Evolutionary conservation across 371 early-diverging fungal species (phyloP).

Genomic region (Apophysomyces elegans): DNA sequence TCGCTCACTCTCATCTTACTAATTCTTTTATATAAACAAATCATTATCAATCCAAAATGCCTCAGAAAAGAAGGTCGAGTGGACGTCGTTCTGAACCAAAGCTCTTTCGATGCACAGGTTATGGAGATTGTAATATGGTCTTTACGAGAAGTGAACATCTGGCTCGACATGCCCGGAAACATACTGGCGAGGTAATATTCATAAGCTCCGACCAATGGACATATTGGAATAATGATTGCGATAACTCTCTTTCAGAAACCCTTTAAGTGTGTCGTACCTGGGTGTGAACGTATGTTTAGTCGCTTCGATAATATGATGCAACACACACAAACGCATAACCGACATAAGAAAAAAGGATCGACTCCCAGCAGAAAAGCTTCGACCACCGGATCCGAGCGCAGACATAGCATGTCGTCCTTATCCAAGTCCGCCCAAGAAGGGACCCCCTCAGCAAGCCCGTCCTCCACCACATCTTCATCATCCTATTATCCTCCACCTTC

Average conservation of each 20-base stretch:
- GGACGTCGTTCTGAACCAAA: slow-evolving; percentile 41
- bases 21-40: not conserved
- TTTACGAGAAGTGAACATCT: slow-evolving; percentile 68
- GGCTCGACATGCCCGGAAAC: slow-evolving; percentile 59
- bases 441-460: not conserved
- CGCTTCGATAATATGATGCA: slow-evolving; percentile 71
- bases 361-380: slow-evolving; percentile 1
- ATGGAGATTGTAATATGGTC: slow-evolving; percentile 61
- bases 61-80: slow-evolving; percentile 12
- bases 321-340: slow-evolving; percentile 61
- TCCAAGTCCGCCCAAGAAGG: not conserved
- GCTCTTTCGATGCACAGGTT: slow-evolving; percentile 62
- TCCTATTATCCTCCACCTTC: slow-evolving; percentile 5
- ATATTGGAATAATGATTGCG: not conserved
- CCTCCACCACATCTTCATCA: not conserved
- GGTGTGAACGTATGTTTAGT: slow-evolving; percentile 62
- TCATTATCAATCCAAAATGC: slow-evolving; percentile 10
- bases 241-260: slow-evolving; percentile 45
- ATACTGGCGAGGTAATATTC: slow-evolving; percentile 58
- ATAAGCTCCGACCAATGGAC: not conserved
- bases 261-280: slow-evolving; percentile 61
- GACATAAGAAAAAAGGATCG: slow-evolving; percentile 14
- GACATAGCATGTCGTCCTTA: slow-evolving; percentile 7
- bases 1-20: not conserved
- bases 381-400: not conserved